A percentile compares a stretch with the other conserved stretches of the same genome.
These are phyloP conservation scores for Clarireedia homoeocarpa DNA, from an alignment of 2,329 filamentous ascomycete species.

Conservation along the genomic window DNA sequence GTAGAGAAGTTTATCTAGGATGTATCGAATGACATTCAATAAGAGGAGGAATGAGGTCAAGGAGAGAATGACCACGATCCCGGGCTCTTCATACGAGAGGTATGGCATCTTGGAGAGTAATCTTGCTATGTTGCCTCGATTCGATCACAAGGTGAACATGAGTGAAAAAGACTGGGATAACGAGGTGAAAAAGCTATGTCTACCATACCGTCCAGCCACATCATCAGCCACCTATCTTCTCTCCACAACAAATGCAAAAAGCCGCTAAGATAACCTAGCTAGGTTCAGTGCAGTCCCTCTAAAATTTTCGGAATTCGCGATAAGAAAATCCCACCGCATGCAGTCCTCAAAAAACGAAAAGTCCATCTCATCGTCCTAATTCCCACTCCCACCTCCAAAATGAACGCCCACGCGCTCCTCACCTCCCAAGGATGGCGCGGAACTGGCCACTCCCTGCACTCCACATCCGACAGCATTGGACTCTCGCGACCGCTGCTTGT, in stretches of 20 bases:
- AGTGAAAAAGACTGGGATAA: no score
- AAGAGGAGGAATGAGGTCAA: constrained; percentile 54
- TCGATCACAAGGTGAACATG: no score
- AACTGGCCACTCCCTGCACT: constrained; percentile 78
- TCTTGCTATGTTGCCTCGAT: background rate
- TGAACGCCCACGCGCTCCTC: constrained; percentile 81
- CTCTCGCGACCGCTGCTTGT: constrained; percentile 78
- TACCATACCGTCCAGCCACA: background rate
- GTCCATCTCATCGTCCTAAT: background rate
- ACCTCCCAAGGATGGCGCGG: constrained; percentile 86
- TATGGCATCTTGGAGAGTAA: constrained; percentile 17
- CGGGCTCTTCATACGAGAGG: constrained; percentile 55
- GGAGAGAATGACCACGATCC: constrained; percentile 50
- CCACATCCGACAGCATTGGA: constrained; percentile 62
- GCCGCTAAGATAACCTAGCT: constrained; percentile 5
- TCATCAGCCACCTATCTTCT: background rate
- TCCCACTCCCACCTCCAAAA: constrained; percentile 32
- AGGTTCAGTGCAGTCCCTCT: background rate
- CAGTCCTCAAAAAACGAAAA: background rate
- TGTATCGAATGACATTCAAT: constrained; percentile 49
- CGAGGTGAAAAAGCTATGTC: no score
- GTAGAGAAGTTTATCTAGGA: constrained; percentile 53
- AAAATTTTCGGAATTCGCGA: constrained; percentile 6
- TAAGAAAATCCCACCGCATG: constrained; percentile 4
- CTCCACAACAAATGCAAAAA: background rate